Conservation (phyloP, 306 rosid genomes). For the Purshia tridentata region DNA sequence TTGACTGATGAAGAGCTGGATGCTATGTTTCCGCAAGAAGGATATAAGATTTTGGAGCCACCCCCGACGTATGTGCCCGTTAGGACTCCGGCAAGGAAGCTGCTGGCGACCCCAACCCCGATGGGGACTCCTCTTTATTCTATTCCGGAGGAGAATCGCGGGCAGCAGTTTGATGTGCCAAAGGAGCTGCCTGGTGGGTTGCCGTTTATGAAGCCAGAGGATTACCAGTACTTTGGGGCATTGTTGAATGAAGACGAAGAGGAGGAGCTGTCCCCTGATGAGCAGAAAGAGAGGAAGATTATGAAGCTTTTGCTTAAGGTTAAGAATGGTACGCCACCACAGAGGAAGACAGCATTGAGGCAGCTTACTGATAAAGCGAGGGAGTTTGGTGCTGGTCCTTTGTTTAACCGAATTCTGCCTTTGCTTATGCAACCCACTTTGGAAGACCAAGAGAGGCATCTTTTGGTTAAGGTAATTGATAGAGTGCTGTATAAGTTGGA, state of each 20-base stretch:
- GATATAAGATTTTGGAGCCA: conserved; percentile 71
- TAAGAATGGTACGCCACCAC: conserved; percentile 76
- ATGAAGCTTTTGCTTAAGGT: conserved; percentile 79
- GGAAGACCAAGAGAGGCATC: conserved; percentile 84
- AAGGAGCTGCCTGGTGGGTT: conserved; percentile 68
- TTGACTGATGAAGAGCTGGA: conserved; percentile 75
- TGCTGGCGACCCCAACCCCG: conserved; percentile 69
- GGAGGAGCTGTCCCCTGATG: conserved; percentile 68
- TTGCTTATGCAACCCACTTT: conserved; percentile 78
- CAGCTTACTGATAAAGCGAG: conserved; percentile 82
- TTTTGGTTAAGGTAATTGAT: conserved; percentile 78
- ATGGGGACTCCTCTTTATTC: conserved; percentile 64
- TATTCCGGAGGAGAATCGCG: conserved; percentile 78
- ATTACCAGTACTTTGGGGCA: conserved; percentile 71
- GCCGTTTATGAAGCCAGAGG: conserved; percentile 81
- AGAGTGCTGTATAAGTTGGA: conserved; percentile 92
- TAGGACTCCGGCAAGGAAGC: conserved; percentile 75
- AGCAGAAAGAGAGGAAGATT: conserved; percentile 75
- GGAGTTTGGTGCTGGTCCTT: conserved; percentile 75
- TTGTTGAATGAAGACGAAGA: conserved; percentile 70
- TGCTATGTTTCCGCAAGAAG: conserved; percentile 73
- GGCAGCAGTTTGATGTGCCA: conserved; percentile 78
- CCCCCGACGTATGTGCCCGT: conserved; percentile 62
- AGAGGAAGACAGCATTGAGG: conserved; percentile 69
- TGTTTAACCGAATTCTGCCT: conserved; percentile 70